Evolutionary conservation across 2,329 filamentous ascomycete species (phyloP), one percentile per base, ranked within the genome.

Genomic region (Fusarium nisikadoi): DNA sequence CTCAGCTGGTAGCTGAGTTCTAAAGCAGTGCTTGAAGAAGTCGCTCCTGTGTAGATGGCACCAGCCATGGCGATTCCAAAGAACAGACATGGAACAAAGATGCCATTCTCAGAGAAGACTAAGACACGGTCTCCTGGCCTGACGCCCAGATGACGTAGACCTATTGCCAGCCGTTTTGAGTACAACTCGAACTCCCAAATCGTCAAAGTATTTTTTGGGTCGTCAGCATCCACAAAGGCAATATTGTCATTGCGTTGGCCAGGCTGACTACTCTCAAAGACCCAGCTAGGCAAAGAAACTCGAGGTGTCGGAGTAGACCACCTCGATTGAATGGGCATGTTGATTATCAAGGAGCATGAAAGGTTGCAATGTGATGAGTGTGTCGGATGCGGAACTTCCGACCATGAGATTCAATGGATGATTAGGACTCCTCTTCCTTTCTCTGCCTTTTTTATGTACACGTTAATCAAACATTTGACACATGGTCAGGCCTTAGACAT

Each of bases 81-180:
- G 27, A 54, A 54, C 10, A 54, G 52, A 29, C 52, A 54, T 5
- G 52, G 52, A 2, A 55, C 52, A 43, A 55, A 55, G 8, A 55
- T 43, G 7, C 38, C 27, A 43, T 55, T 55, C 20, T 55, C 38
- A 25, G 27, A 42, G 3, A 55, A 43, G 6, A 43, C 16, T 20
- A 55, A 12, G 27, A 55, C 38, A 20, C 52, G 8, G 3, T 55
- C 52, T 14, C n/a, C 27, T 5, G 36, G 16, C 12, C 1, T 20
- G 12, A 43, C 8, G 0, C 38, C 38, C 5, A 43, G 27, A 5
- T 12, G 27, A 12, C 12, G 16, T 0, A 43, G n/a, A 5, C 52
- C 38, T 25, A 33, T 8, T 7, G 38, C 52, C 12, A 55, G 8
- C 0, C 52, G 38, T 16, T 43, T 42, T 8, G 38, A 55, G 52